phyloP scores from a whole-genome alignment of 2,329 filamentous ascomycete genomes.

The Cladophialophora bantiana region DNA sequence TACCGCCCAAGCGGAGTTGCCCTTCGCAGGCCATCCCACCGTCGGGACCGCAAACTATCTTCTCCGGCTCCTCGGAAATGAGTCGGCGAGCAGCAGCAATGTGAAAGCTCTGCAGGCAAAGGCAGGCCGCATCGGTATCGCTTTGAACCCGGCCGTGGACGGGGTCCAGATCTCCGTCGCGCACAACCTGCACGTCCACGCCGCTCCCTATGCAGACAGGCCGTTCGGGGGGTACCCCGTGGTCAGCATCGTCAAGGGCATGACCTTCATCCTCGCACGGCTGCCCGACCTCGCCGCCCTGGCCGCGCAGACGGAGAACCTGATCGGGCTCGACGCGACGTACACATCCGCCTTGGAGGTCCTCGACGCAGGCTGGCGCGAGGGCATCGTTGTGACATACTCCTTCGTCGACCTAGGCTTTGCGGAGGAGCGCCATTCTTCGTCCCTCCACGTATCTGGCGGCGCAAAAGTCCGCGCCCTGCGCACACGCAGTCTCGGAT shows the following conservation, averaged over 20 bases:
- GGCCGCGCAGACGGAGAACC: conserved; percentile 44
- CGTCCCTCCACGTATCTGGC: not conserved
- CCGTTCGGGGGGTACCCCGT: conserved; percentile 32
- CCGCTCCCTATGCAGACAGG: conserved; percentile 37
- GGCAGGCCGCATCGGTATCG: conserved; percentile 26
- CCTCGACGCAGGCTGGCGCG: conserved; percentile 47
- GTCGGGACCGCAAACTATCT: conserved; percentile 63
- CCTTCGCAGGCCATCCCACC: conserved; percentile 66
- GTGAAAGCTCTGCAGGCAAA: conserved; percentile 29
- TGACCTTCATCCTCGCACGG: conserved; percentile 68
- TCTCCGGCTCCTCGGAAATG: conserved; percentile 34
- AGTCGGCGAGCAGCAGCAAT: conserved; percentile 10
- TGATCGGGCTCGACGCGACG: conserved; percentile 41
- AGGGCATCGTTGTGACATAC: conserved; percentile 44
- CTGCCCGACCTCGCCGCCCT: conserved; percentile 68
- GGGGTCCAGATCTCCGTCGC: conserved; percentile 46
- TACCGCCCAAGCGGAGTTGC: conserved; percentile 58
- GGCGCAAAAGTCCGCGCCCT: conserved; percentile 17
- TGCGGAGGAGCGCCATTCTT: not conserved
- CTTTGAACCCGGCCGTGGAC: conserved; percentile 11
- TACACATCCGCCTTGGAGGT: conserved; percentile 29
- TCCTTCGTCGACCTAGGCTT: conserved; percentile 33
- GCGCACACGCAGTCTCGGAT: conserved; percentile 32
- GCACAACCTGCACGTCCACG: conserved; percentile 48
- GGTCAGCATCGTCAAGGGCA: conserved; percentile 51